Evolutionary conservation across 2,329 filamentous ascomycete genomes (phyloP), one percentile per base, ranked within the genome.

Genomic region (Aspergillus sojae): DNA sequence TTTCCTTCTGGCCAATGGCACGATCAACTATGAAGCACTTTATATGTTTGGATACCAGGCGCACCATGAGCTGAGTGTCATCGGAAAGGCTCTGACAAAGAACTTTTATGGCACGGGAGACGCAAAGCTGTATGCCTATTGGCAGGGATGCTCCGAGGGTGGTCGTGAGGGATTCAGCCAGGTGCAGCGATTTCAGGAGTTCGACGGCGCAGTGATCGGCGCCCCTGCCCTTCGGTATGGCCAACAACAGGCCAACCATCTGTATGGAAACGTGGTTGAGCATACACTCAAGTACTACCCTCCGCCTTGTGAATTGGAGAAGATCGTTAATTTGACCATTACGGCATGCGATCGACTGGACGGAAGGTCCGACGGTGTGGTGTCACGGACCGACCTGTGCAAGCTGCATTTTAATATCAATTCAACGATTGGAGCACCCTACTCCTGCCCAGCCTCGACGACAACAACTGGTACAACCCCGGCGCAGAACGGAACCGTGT

Each of bases 271-370:
- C 26, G 71, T 74, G 0, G 74, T 81, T 0, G 79, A 83, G 67
- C 61, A 79, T 23, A 79, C 75, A 0, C 58, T 78, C 23, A 75
- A 74, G 57, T 82, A 83, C 65, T 79, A 75, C 62, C 80, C 81
- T 4, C 75, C 79, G 2, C 74, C 60, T 68, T 83, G 68, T 34
- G 68, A 73, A 53, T 30, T 75, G 21, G 65, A 63, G n/a, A 74
- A 75, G 67, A 74, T 74, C 50, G 78, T 83, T n/a, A 87, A 86
- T 68, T 75, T 78, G 43, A 87, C 85, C 4, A 85, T 88, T 54
- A 75, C 76, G 1, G 81, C 80, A 36, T 88, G 86, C 57, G 85
- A 88, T 65, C 75, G 79, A 9, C 75, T 88, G 6, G 86, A 88
- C 61, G 85, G 86, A 5, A 78, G 78, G 50, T 79, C 77, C 0